Percentiles rank a stretch among this genome's conserved stretches.
Evolutionary conservation across 2,329 filamentous ascomycete genomes (phyloP).

Genomic region (Aspergillus alliaceus): DNA sequence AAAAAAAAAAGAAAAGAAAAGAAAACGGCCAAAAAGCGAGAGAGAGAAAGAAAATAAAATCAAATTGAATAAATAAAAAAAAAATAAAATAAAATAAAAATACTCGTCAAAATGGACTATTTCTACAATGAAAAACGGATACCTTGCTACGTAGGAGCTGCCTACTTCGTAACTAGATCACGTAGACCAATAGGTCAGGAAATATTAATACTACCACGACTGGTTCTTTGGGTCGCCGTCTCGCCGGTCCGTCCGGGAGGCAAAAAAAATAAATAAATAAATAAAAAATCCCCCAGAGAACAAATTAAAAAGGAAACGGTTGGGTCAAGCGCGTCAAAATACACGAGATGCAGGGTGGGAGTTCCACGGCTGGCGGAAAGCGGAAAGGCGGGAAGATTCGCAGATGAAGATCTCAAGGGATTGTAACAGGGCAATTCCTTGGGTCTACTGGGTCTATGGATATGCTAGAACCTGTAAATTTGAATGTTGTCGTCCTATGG

Average conservation of each 20-base stretch:
- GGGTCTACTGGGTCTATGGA: slow-evolving; percentile 17
- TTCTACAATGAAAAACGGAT: background rate
- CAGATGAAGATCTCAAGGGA: slow-evolving; percentile 42
- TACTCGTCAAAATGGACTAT: too few relatives aligned
- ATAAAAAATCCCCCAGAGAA: too few relatives aligned
- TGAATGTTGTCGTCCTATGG: background rate
- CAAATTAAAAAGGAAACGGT: slow-evolving; percentile 13
- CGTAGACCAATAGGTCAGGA: slow-evolving; percentile 2
- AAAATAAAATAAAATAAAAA: too few relatives aligned
- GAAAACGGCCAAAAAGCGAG: too few relatives aligned
- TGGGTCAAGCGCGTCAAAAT: slow-evolving; percentile 22
- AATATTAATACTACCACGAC: background rate
- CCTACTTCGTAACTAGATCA: background rate
- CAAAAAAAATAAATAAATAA: too few relatives aligned
- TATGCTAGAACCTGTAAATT: background rate
- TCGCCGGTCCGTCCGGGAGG: slow-evolving; percentile 25
- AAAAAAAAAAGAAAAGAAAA: too few relatives aligned
- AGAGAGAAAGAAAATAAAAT: too few relatives aligned
- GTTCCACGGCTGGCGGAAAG: slow-evolving; percentile 22
- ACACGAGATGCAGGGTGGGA: slow-evolving; percentile 21
- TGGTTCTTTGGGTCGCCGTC: slow-evolving; percentile 21
- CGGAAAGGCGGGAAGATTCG: slow-evolving; percentile 24
- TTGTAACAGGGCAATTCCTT: slow-evolving; percentile 15
- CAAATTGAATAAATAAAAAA: too few relatives aligned
- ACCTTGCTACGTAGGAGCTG: background rate